phyloP scores from a whole-genome alignment of 2,329 filamentous ascomycete species.

The Aspergillus vadensis region DNA sequence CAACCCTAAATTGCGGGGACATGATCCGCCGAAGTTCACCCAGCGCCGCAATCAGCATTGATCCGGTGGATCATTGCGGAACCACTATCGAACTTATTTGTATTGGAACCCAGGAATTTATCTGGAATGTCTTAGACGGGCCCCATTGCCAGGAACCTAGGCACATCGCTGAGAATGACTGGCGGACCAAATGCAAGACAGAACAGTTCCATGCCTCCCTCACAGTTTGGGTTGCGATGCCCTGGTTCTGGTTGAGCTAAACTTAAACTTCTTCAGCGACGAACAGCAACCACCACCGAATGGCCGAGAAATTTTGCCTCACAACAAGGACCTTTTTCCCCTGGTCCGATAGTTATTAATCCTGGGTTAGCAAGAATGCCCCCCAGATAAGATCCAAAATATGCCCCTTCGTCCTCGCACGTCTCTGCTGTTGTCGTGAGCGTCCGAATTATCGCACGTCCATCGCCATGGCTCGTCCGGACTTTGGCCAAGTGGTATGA shows the following conservation, averaged over 20 bases:
- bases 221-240: background rate
- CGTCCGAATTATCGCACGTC: background rate
- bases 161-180: no score
- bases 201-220: no score
- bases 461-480: conserved; percentile 18
- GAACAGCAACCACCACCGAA: background rate
- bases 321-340: background rate
- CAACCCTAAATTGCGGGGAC: background rate
- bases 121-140: background rate
- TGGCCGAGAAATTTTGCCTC: background rate
- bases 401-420: background rate
- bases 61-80: background rate
- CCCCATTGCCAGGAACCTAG: background rate
- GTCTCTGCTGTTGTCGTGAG: background rate
- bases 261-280: background rate
- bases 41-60: background rate
- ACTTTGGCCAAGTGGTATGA: conserved; percentile 22
- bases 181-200: no score
- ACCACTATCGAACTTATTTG: background rate
- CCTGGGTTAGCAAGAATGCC: background rate
- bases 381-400: background rate
- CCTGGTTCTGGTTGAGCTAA: background rate
- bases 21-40: background rate
- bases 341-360: background rate
- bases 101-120: background rate